A percentile compares a stretch with the other conserved stretches of the same genome.
Evolutionary conservation across 768 basidiomycete species (phyloP).

Genomic region (Auricularia auricula-judae): DNA sequence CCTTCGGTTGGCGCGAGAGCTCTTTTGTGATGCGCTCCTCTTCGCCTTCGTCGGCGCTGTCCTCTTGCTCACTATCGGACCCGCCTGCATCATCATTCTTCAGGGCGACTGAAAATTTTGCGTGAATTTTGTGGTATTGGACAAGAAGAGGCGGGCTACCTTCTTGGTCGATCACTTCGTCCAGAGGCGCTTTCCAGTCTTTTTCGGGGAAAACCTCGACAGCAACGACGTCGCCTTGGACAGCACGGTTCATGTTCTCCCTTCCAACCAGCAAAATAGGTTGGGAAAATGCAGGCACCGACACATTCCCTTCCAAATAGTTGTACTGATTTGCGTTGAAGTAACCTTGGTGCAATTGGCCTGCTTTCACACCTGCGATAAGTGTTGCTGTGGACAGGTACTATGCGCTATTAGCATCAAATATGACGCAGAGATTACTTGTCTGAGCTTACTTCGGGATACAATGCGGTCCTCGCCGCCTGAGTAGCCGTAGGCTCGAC

Average conservation of each 20-base stretch:
- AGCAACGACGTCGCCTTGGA: constrained; percentile 87
- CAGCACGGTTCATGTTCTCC: constrained; percentile 91
- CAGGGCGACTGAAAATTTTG: constrained; percentile 46
- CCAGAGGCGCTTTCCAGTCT: constrained; percentile 87
- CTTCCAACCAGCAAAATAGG: constrained; percentile 78
- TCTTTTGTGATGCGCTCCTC: constrained; percentile 30
- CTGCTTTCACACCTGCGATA: constrained; percentile 74
- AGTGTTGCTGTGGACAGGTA: constrained; percentile 67
- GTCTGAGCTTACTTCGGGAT: constrained; percentile 50
- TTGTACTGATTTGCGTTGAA: constrained; percentile 95
- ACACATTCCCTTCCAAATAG: constrained; percentile 86
- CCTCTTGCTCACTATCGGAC: constrained; percentile 33
- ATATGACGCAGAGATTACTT: not conserved
- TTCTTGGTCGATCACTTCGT: constrained; percentile 93
- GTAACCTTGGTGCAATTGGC: constrained; percentile 80
- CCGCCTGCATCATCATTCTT: constrained; percentile 83
- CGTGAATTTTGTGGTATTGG: not conserved
- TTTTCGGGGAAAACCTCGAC: constrained; percentile 77
- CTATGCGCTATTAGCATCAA: constrained; percentile 25
- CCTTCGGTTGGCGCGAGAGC: constrained; percentile 31
- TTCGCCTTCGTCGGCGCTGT: constrained; percentile 31
- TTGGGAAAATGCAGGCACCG: constrained; percentile 59
- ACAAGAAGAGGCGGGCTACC: constrained; percentile 29
- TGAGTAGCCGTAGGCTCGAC: constrained; percentile 50
- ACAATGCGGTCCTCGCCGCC: constrained; percentile 47